phyloP scores from a whole-genome alignment of 805 yeast genomes.

The Lipomyces sp. region DNA sequence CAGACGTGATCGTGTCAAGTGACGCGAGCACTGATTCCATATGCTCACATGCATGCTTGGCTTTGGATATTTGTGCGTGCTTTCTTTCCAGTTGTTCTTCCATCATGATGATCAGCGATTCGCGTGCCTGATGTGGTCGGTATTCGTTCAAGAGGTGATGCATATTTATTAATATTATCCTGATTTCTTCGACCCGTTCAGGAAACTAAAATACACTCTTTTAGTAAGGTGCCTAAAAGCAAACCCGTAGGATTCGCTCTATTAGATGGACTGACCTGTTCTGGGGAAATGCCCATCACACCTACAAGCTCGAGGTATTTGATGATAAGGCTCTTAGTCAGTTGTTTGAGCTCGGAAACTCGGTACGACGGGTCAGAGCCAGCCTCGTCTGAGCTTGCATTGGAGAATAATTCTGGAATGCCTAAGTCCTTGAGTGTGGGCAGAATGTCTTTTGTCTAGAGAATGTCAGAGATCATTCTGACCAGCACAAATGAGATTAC shows the following conservation, averaged over 20 bases:
- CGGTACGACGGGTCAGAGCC: conserved; percentile 56
- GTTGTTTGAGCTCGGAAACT: conserved; percentile 74
- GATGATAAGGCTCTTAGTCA: conserved; percentile 75
- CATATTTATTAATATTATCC: conserved; percentile 80
- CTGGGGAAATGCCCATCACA: conserved; percentile 73
- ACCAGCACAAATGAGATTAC: background rate
- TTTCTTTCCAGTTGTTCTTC: conserved; percentile 72
- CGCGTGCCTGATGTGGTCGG: conserved; percentile 94
- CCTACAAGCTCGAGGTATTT: conserved; percentile 85
- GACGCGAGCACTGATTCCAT: conserved; percentile 49
- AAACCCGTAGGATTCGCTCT: conserved; percentile 38
- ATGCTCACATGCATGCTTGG: conserved; percentile 50
- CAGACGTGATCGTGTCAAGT: background rate
- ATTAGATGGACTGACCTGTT: conserved; percentile 42
- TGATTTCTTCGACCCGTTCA: conserved; percentile 73
- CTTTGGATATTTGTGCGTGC: conserved; percentile 55
- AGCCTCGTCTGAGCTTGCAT: conserved; percentile 28
- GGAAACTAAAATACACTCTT: conserved; percentile 46
- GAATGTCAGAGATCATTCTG: background rate
- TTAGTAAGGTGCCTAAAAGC: conserved; percentile 28
- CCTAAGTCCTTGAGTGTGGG: conserved; percentile 80
- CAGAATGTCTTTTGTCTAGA: conserved; percentile 62
- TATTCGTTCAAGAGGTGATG: conserved; percentile 92
- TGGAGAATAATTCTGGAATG: conserved; percentile 67
- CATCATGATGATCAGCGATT: conserved; percentile 75